These are phyloP conservation scores for Nectriaceae sp. DNA, from an alignment of 2,329 filamentous ascomycete genomes.

Conservation along the genomic window DNA sequence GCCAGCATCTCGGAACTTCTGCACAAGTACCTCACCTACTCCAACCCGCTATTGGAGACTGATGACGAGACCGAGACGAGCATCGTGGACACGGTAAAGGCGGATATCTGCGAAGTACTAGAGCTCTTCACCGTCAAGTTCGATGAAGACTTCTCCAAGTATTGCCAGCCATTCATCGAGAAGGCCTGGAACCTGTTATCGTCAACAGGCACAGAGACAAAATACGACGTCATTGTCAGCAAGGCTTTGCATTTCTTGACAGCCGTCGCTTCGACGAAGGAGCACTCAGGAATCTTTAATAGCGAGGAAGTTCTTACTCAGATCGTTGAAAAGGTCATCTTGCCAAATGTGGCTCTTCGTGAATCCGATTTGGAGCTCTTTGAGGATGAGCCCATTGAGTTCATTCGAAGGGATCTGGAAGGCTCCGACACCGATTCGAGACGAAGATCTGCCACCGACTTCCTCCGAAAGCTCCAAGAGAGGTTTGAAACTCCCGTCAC, in stretches of 20 bases:
- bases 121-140: constrained; percentile 93
- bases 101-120: constrained; percentile 88
- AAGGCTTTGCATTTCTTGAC: constrained; percentile 94
- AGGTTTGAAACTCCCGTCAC: constrained; percentile 87
- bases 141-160: constrained; percentile 85
- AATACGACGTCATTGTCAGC: constrained; percentile 93
- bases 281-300: constrained; percentile 85
- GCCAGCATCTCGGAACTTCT: constrained; percentile 74
- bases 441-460: constrained; percentile 90
- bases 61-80: constrained; percentile 90
- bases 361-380: constrained; percentile 96
- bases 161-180: constrained; percentile 81
- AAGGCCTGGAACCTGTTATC: constrained; percentile 92
- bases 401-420: constrained; percentile 91
- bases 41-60: constrained; percentile 79
- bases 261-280: constrained; percentile 75
- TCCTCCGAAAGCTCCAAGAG: constrained; percentile 84
- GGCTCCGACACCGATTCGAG: constrained; percentile 95
- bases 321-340: constrained; percentile 92
- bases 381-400: constrained; percentile 98
- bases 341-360: constrained; percentile 88
- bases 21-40: constrained; percentile 90
- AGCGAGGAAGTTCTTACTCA: constrained; percentile 76
- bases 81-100: constrained; percentile 81
- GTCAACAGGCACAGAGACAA: constrained; percentile 80